Evolutionary conservation across 2,329 filamentous ascomycete species (phyloP).

Genomic region (Neopestalotiopsis sp.): DNA sequence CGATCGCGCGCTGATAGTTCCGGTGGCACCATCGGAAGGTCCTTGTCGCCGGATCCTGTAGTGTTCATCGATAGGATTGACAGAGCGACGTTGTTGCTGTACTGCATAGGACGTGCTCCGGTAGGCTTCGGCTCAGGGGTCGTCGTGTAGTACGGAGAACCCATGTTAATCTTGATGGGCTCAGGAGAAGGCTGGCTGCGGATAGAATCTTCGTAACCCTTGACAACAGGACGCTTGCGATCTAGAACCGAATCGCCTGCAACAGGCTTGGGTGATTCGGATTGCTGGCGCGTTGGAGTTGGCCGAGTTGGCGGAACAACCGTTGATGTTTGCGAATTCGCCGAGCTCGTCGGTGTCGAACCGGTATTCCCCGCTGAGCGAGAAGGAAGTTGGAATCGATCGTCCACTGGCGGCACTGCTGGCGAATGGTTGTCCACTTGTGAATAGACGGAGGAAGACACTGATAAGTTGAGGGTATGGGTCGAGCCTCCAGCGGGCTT

Average conservation of each 20-base stretch:
- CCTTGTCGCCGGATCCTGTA: constrained; percentile 50
- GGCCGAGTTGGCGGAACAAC: constrained; percentile 43
- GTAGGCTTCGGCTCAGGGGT: constrained; percentile 18
- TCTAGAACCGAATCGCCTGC: constrained; percentile 42
- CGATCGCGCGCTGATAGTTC: constrained; percentile 64
- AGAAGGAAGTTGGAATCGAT: constrained; percentile 59
- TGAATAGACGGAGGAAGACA: constrained; percentile 42
- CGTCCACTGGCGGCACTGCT: constrained; percentile 30
- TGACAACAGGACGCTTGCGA: constrained; percentile 41
- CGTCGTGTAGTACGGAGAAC: constrained; percentile 32
- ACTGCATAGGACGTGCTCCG: constrained; percentile 18
- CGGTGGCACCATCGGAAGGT: constrained; percentile 64
- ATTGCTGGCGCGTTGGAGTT: constrained; percentile 40
- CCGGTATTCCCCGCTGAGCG: constrained; percentile 70
- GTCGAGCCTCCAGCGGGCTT: constrained; percentile 41
- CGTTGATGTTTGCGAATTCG: constrained; percentile 43
- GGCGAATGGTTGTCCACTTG: constrained; percentile 32
- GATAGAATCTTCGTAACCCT: constrained; percentile 31
- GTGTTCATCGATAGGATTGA: constrained; percentile 18
- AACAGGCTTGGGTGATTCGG: constrained; percentile 24
- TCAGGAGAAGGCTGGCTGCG: constrained; percentile 24
- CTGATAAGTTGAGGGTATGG: constrained; percentile 37
- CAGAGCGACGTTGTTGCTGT: constrained; percentile 27
- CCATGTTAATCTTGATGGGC: constrained; percentile 35
- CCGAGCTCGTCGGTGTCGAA: constrained; percentile 53